Conservation (phyloP, 192 early-diverging fungal species). For the Powellomyces hirtus region DNA sequence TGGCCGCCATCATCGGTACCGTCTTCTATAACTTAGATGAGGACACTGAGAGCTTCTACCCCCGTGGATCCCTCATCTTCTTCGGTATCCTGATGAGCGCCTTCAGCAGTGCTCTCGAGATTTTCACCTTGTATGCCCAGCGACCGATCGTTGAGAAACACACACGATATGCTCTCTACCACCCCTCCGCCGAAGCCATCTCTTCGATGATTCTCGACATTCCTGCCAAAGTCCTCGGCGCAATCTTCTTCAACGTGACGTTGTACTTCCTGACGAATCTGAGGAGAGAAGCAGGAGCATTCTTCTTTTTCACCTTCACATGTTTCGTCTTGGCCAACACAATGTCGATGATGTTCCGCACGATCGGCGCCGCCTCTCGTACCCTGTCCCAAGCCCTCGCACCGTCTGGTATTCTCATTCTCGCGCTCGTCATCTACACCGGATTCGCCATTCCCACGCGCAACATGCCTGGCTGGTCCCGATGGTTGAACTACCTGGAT, state of each 20-base stretch:
- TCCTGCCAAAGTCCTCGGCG: conserved; percentile 44
- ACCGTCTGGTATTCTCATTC: conserved; percentile 51
- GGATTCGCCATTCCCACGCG: conserved; percentile 61
- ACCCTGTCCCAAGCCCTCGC: conserved; percentile 45
- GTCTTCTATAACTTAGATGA: conserved; percentile 62
- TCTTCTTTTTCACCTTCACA: conserved; percentile 54
- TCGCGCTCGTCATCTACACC: conserved; percentile 48
- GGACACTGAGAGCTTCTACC: conserved; percentile 63
- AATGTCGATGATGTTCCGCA: conserved; percentile 60
- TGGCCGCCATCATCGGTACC: conserved; percentile 70
- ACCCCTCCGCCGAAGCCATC: conserved; percentile 57
- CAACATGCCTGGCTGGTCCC: conserved; percentile 62
- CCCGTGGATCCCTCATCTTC: conserved; percentile 74
- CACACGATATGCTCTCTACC: conserved; percentile 66
- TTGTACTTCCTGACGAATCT: conserved; percentile 64
- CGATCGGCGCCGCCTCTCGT: conserved; percentile 49
- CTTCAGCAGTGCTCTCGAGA: conserved; percentile 65
- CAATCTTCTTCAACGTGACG: conserved; percentile 51
- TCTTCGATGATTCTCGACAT: conserved; percentile 56
- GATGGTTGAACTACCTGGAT: conserved; percentile 63
- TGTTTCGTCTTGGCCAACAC: conserved; percentile 49
- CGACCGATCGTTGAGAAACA: conserved; percentile 78
- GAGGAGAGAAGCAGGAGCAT: conserved; percentile 39
- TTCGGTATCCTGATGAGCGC: conserved; percentile 62
- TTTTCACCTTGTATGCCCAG: conserved; percentile 65